Evolutionary conservation across 352 stramenopile species (phyloP).

Genomic region (Globisporangium parvum): DNA sequence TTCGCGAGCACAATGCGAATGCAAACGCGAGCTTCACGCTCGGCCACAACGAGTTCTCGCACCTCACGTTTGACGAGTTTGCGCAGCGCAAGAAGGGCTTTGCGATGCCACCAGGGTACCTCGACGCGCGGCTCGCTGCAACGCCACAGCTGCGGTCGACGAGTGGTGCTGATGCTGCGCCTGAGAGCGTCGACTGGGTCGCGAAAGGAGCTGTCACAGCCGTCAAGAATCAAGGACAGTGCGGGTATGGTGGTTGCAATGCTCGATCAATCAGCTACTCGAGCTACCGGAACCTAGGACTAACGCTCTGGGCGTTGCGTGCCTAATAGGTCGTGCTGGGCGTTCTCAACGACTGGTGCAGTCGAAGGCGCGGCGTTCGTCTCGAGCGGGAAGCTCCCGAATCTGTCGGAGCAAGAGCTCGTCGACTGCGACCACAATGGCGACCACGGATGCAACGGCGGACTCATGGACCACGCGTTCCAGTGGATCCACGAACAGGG

Average conservation of each 20-base stretch:
- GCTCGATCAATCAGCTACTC: no score
- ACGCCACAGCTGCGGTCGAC: no score
- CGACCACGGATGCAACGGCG: slow-evolving; percentile 89
- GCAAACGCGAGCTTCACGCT: slow-evolving; percentile 17
- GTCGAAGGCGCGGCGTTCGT: slow-evolving; percentile 90
- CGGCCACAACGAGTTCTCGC: slow-evolving; percentile 27
- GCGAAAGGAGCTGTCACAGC: slow-evolving; percentile 31
- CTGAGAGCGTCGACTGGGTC: slow-evolving; percentile 26
- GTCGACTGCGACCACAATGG: slow-evolving; percentile 83
- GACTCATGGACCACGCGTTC: slow-evolving; percentile 87
- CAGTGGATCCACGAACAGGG: slow-evolving; percentile 83
- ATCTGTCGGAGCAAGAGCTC: slow-evolving; percentile 91
- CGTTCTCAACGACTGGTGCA: slow-evolving; percentile 90
- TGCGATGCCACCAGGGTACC: slow-evolving; percentile 13
- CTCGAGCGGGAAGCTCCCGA: slow-evolving; percentile 47
- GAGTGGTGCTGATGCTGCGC: not conserved
- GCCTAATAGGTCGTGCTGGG: slow-evolving; percentile 89
- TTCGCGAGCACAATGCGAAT: slow-evolving; percentile 17
- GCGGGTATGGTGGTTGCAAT: slow-evolving; percentile 46
- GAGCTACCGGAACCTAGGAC: no score
- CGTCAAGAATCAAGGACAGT: slow-evolving; percentile 95
- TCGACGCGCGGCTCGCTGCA: slow-evolving; percentile 8
- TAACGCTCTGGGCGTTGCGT: not conserved
- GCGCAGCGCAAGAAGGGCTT: slow-evolving; percentile 16
- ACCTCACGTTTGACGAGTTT: slow-evolving; percentile 28